Conservation (phyloP, 176 grass and related monocot genomes). For the Poa pratensis region DNA sequence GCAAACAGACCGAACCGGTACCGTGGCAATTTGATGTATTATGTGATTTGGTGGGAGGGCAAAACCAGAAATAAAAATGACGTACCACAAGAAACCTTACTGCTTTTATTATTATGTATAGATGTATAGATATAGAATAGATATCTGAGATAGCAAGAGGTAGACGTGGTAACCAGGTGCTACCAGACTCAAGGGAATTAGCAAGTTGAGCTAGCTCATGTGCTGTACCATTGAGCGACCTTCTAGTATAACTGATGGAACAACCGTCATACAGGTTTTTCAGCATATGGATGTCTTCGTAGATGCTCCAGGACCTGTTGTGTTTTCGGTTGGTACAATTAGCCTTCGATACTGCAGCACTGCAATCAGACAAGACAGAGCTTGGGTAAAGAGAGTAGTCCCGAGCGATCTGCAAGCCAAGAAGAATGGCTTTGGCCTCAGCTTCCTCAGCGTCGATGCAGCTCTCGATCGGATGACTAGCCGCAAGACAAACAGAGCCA, state of each 20-base stretch:
- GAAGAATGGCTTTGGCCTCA: background rate
- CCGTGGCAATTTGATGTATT: too few relatives aligned
- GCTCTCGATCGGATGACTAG: too few relatives aligned
- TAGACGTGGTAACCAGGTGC: too few relatives aligned
- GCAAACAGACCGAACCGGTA: too few relatives aligned
- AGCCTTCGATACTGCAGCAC: background rate
- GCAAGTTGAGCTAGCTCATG: background rate
- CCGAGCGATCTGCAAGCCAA: background rate
- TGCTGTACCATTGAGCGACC: background rate
- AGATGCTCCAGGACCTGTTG: background rate
- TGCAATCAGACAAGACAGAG: background rate
- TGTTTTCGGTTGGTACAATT: background rate
- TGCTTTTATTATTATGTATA: too few relatives aligned
- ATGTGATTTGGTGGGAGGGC: too few relatives aligned
- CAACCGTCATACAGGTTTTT: background rate
- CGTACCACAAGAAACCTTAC: too few relatives aligned
- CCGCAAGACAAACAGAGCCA: too few relatives aligned
- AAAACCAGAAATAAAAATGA: too few relatives aligned
- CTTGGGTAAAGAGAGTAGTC: too few relatives aligned
- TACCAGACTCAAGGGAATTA: background rate
- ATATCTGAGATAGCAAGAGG: too few relatives aligned
- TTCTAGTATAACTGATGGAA: background rate
- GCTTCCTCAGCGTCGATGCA: background rate
- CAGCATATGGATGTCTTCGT: background rate
- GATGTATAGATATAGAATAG: too few relatives aligned